A percentile compares a stretch with the other conserved stretches of the same genome.
Evolutionary conservation across 2,329 filamentous ascomycete genomes (phyloP).

Genomic region (Neurospora crassa): DNA sequence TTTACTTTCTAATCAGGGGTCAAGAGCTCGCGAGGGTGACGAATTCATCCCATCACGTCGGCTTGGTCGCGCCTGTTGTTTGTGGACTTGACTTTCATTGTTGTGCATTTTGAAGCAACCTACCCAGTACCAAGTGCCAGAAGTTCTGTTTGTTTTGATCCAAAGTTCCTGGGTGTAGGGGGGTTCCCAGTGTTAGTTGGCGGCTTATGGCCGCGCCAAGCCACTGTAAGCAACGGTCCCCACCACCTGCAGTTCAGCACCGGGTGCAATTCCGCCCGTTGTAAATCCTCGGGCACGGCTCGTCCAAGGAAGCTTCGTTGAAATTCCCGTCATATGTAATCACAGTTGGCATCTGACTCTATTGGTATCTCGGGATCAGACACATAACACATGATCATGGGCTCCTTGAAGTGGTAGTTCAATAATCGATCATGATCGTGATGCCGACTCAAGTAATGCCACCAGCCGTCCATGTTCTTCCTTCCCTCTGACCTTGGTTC

Average conservation of each 20-base stretch:
- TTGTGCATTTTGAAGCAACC: neutral
- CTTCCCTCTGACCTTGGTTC: neutral
- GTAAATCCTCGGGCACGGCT: neutral
- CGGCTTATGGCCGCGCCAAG: neutral
- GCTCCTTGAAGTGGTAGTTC: neutral
- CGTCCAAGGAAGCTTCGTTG: neutral
- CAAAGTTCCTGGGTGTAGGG: neutral
- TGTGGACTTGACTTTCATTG: neutral
- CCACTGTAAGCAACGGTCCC: neutral
- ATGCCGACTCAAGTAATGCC: neutral
- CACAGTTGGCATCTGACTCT: neutral
- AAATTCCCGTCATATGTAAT: too few relatives aligned
- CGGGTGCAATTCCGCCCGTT: neutral
- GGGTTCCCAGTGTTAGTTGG: neutral
- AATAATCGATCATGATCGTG: neutral
- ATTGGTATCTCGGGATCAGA: neutral
- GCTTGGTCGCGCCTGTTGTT: neutral
- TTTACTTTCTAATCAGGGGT: neutral
- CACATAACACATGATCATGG: too few relatives aligned
- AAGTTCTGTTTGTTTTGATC: neutral
- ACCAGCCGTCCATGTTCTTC: neutral
- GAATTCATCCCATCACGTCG: neutral
- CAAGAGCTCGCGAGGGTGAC: neutral
- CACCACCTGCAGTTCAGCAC: neutral
- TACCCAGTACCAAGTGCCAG: too few relatives aligned